Conservation (phyloP, 768 basidiomycete genomes). For the Baorangia bicolor region DNA sequence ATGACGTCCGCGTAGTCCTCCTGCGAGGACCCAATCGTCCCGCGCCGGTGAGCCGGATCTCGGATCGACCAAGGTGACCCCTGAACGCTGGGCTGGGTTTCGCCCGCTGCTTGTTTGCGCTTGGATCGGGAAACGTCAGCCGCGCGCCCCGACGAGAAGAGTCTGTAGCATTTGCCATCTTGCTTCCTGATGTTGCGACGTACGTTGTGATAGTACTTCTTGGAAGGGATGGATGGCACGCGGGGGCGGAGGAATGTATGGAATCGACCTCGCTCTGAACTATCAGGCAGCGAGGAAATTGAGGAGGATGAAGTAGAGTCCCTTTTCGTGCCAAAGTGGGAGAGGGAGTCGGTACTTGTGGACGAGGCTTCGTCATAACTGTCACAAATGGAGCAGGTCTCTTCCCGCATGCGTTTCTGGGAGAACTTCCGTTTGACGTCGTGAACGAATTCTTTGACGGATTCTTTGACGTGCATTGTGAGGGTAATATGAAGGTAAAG, state of each 20-base stretch:
- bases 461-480: slow-evolving; percentile 32
- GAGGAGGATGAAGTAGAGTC: slow-evolving; percentile 19
- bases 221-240: slow-evolving; percentile 6
- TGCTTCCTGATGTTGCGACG: slow-evolving; percentile 5
- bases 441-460: slow-evolving; percentile 30
- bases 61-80: background rate
- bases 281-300: background rate
- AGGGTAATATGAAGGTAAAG: background rate
- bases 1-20: slow-evolving; percentile 21
- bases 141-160: slow-evolving; percentile 16
- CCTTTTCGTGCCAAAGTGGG: too few relatives aligned
- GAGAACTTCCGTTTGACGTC: slow-evolving; percentile 35
- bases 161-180: slow-evolving; percentile 11
- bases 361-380: slow-evolving; percentile 8
- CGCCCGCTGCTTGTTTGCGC: background rate
- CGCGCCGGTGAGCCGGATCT: background rate
- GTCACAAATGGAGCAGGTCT: slow-evolving; percentile 15
- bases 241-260: slow-evolving; percentile 15
- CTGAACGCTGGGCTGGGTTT: background rate
- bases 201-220: background rate
- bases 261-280: slow-evolving; percentile 8
- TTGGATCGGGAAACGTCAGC: too few relatives aligned
- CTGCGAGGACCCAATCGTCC: background rate
- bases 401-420: slow-evolving; percentile 20
- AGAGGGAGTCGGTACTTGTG: too few relatives aligned